phyloP scores from a whole-genome alignment of 768 basidiomycete genomes.

The Suillus discolor region DNA sequence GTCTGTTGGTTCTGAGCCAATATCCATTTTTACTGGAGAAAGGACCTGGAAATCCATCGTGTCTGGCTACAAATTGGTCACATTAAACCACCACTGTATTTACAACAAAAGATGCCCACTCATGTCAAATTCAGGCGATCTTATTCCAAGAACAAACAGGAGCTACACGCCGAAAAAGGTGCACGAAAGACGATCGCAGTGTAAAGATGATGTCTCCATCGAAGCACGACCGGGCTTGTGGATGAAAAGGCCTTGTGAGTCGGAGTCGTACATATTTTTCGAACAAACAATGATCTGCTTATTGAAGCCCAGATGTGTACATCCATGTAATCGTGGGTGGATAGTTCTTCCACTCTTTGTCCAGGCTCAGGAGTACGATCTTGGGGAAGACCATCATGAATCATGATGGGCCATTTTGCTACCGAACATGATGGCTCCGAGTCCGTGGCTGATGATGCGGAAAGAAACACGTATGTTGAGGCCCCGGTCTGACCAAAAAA shows the following conservation, averaged over 20 bases:
- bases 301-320: background rate
- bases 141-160: background rate
- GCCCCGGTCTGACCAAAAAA: too few relatives aligned
- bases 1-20: background rate
- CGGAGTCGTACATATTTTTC: background rate
- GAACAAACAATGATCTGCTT: background rate
- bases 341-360: too few relatives aligned
- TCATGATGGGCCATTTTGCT: too few relatives aligned
- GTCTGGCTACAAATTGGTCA: background rate
- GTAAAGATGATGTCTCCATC: too few relatives aligned
- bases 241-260: background rate
- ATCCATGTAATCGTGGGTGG: too few relatives aligned
- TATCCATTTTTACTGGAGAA: background rate
- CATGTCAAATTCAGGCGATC: background rate
- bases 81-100: background rate
- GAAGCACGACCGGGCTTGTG: background rate
- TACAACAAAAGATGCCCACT: background rate
- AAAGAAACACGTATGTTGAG: too few relatives aligned
- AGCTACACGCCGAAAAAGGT: background rate
- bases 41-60: background rate
- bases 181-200: background rate
- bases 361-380: too few relatives aligned
- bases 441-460: too few relatives aligned
- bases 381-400: too few relatives aligned
- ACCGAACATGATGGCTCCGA: too few relatives aligned